These are phyloP conservation scores for Exophiala dermatitidis DNA, from an alignment of 2,329 filamentous ascomycete genomes.

Conservation along the genomic window DNA sequence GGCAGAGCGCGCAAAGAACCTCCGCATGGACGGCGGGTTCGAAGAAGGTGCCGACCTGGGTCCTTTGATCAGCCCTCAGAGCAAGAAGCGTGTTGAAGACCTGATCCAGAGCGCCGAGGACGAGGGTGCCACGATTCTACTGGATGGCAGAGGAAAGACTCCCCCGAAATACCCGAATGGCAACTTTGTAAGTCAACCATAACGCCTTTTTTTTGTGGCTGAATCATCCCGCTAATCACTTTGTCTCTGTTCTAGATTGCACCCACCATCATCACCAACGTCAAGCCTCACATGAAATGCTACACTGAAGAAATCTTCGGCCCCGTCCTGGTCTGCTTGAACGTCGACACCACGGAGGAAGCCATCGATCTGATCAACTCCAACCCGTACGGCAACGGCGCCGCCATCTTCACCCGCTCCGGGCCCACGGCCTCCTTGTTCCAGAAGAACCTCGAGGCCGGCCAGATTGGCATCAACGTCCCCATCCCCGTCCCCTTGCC, in stretches of 20 bases:
- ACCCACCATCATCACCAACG: constrained; percentile 59
- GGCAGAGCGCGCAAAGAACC: constrained; percentile 53
- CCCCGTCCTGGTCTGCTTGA: constrained; percentile 57
- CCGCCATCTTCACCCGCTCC: constrained; percentile 53
- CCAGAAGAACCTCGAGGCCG: constrained; percentile 60
- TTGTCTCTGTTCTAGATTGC: constrained; percentile 44
- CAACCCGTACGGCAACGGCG: constrained; percentile 62
- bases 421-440: constrained; percentile 55
- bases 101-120: constrained; percentile 55
- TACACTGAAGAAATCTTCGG: constrained; percentile 63
- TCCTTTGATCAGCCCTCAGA: constrained; percentile 56
- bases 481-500: constrained; percentile 57
- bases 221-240: too few species aligned
- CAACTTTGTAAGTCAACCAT: constrained; percentile 58
- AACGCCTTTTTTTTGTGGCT: too few species aligned
- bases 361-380: constrained; percentile 58
- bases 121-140: constrained; percentile 57
- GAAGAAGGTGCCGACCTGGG: constrained; percentile 58
- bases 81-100: constrained; percentile 57
- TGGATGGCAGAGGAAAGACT: constrained; percentile 56
- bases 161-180: constrained; percentile 58
- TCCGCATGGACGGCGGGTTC: constrained; percentile 57
- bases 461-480: constrained; percentile 61
- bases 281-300: constrained; percentile 59
- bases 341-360: constrained; percentile 54